phyloP scores from a whole-genome alignment of 2,329 filamentous ascomycete genomes.

The Diplodia intermedia region DNA sequence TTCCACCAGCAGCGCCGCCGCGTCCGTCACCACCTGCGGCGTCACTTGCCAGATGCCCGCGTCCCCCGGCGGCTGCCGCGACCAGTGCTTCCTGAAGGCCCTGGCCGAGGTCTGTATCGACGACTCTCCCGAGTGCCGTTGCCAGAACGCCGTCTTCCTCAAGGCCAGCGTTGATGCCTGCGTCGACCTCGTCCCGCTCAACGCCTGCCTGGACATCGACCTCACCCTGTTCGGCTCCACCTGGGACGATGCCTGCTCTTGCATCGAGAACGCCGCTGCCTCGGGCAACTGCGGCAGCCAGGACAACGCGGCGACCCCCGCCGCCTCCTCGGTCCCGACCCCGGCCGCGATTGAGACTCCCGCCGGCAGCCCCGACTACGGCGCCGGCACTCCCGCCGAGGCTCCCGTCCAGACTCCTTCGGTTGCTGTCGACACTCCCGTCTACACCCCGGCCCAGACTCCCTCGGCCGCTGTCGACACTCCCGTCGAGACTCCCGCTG shows the following conservation, averaged over 20 bases:
- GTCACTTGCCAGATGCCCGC: constrained; percentile 21
- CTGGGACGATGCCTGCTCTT: constrained; percentile 29
- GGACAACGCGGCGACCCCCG: background rate
- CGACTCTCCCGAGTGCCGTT: constrained; percentile 31
- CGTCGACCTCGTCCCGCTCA: constrained; percentile 32
- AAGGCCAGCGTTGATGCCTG: constrained; percentile 27
- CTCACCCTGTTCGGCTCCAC: constrained; percentile 29
- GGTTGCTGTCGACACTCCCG: constrained; percentile 18
- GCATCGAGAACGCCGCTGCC: constrained; percentile 18
- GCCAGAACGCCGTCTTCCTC: constrained; percentile 31
- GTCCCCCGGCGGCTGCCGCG: constrained; percentile 29
- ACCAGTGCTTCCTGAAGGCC: constrained; percentile 32
- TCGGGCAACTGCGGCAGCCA: constrained; percentile 1
- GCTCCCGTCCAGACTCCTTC: background rate
- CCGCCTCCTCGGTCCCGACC: no score
- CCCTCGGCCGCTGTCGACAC: background rate
- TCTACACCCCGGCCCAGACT: constrained; percentile 3
- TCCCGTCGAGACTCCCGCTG: background rate
- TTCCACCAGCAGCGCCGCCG: constrained; percentile 11
- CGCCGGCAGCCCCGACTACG: background rate
- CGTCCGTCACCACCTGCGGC: constrained; percentile 22
- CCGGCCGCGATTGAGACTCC: no score
- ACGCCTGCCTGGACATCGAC: constrained; percentile 31
- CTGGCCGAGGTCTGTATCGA: constrained; percentile 28
- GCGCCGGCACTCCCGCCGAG: background rate